phyloP scores from a whole-genome alignment of 208 protist genomes.

The Leishmania mexicana region DNA sequence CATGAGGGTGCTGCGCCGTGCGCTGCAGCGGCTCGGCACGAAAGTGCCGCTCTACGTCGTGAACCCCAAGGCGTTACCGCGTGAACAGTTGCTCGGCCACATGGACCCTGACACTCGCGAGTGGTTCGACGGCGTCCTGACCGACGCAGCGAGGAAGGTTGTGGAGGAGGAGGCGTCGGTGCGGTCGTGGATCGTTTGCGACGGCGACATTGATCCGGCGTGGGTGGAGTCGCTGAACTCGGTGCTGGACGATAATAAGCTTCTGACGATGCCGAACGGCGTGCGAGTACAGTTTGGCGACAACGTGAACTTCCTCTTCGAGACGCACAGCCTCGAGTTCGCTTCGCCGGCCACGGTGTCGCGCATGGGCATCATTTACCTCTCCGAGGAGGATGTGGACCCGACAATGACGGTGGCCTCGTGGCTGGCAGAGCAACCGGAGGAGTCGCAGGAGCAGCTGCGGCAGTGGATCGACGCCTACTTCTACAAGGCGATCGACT shows the following conservation, averaged over 20 bases:
- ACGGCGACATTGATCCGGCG: slow-evolving; percentile 99
- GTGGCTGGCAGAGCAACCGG: slow-evolving; percentile 91
- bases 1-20: slow-evolving; percentile 89
- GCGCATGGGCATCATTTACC: slow-evolving; percentile 98
- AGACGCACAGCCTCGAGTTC: slow-evolving; percentile 97
- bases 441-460: slow-evolving; percentile 69
- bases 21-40: slow-evolving; percentile 85
- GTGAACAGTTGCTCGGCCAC: slow-evolving; percentile 95
- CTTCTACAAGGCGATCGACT: slow-evolving; percentile 94
- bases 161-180: slow-evolving; percentile 91
- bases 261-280: slow-evolving; percentile 98
- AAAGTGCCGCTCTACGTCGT: slow-evolving; percentile 94
- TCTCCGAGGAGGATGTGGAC: slow-evolving; percentile 96
- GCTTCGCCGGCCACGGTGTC: slow-evolving; percentile 99
- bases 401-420: slow-evolving; percentile 90
- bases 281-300: slow-evolving; percentile 98
- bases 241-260: slow-evolving; percentile 99
- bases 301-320: slow-evolving; percentile 99
- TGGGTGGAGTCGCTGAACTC: slow-evolving; percentile 99
- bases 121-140: slow-evolving; percentile 99
- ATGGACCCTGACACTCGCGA: slow-evolving; percentile 99
- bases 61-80: slow-evolving; percentile 98
- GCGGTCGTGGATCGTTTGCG: slow-evolving; percentile 97
- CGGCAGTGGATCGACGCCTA: slow-evolving; percentile 91
- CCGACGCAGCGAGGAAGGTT: slow-evolving; percentile 92